Base-by-base conservation (phyloP, 1,284 basidiomycete species). In the Naganishia sp. region DNA sequence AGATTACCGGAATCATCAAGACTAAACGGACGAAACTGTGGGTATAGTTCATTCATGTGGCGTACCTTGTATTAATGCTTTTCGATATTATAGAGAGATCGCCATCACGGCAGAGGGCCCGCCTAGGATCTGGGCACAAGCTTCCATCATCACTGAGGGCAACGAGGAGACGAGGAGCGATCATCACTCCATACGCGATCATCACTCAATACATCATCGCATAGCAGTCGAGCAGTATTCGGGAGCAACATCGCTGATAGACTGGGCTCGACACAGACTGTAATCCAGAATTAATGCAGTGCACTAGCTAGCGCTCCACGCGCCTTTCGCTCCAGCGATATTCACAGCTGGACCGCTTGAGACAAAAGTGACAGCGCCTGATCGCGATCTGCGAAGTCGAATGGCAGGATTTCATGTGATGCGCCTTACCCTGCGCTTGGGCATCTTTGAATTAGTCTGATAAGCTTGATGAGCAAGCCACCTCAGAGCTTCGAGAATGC, bases 1-100 rank as follows among this genome's bases (percentile, higher is more conserved):
- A 66, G 23, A 39, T 63, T 23, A 52, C 50, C 7, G 65, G 65
- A 5, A 42, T 49, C 11, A 45, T 66, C 45, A 61, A 60, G 21
- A 66, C 65, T 16, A 46, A 45, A 13, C 59, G 52, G n/a, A 66
- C 65, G 48, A 61, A 55, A 55, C n/a, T 66, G 65, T 66, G 28
- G 9, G 65, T 66, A 9, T 21, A 15, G 36, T 13, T 10, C 9
- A 7, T 39, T 39, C 10, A 21, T 11, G 6, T 23, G 25, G 6
- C 18, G 23, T 2, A 33, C 4, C 6, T n/a, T 15, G n/a, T 28
- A 18, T 5, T 6, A 2, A 39, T 39, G 10, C 25, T 23, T 44
- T 23, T 21, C 42, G 21, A 36, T 45, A n/a, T 11, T 46, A 3
- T n/a, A 61, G 57, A 39, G 57, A 61, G 15, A 52, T 61, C 15